Evolutionary conservation across 2,329 filamentous ascomycete genomes (phyloP).

Genomic region (Trichophyton mentagrophytes): DNA sequence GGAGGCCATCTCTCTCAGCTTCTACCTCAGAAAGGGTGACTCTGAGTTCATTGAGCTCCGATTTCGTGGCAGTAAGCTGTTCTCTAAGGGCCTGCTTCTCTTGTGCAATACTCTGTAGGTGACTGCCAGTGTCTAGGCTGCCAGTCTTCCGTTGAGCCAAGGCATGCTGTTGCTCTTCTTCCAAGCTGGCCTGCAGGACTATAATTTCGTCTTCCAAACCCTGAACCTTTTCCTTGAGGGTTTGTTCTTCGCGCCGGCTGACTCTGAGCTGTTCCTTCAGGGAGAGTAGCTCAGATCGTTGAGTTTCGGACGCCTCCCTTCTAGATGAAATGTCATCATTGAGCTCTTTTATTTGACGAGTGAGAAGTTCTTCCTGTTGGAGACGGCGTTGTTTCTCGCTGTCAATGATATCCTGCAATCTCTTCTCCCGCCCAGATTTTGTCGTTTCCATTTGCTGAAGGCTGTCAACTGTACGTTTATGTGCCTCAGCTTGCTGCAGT

Average conservation of each 20-base stretch:
- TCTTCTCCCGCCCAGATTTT: conserved; percentile 54
- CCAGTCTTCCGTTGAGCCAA: conserved; percentile 46
- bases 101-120: conserved; percentile 43
- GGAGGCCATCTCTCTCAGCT: conserved; percentile 55
- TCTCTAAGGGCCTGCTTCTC: conserved; percentile 55
- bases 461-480: conserved; percentile 59
- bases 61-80: conserved; percentile 45
- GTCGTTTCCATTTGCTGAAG: conserved; percentile 56
- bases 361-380: conserved; percentile 57
- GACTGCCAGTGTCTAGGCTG: conserved; percentile 45
- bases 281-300: conserved; percentile 52
- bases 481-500: conserved; percentile 53
- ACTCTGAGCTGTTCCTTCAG: conserved; percentile 59
- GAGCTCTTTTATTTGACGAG: conserved; percentile 60
- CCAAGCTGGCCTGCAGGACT: conserved; percentile 52
- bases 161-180: conserved; percentile 51
- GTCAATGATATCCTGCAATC: conserved; percentile 54
- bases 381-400: conserved; percentile 60
- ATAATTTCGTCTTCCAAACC: conserved; percentile 65
- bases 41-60: conserved; percentile 48
- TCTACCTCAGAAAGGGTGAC: conserved; percentile 46
- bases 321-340: conserved; percentile 57
- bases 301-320: conserved; percentile 51
- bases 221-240: conserved; percentile 52
- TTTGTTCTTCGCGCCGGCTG: conserved; percentile 49